phyloP scores from a whole-genome alignment of 495 filamentous ascomycete species.

The Xanthoparmelia taractica region DNA sequence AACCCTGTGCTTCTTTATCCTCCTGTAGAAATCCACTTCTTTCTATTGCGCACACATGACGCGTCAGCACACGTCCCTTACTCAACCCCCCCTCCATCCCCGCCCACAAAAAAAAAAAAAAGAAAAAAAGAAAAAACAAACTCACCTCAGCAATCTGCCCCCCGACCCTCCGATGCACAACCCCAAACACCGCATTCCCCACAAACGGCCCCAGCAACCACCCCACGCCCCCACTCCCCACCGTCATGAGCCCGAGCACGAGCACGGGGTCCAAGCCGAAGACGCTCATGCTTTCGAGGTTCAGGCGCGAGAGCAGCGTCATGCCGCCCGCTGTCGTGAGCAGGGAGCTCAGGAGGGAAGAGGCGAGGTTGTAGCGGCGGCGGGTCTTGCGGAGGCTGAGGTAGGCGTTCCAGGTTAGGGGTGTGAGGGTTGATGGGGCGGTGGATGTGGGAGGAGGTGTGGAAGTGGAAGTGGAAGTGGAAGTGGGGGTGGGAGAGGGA shows the following conservation, averaged over 20 bases:
- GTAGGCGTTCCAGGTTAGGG: constrained; percentile 72
- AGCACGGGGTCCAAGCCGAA: constrained; percentile 80
- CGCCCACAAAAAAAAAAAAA: no score
- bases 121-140: constrained; percentile 26
- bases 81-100: not conserved
- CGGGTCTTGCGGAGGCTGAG: constrained; percentile 80
- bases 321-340: constrained; percentile 53
- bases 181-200: constrained; percentile 67
- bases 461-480: not conserved
- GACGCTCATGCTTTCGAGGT: constrained; percentile 59
- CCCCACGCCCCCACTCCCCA: constrained; percentile 64
- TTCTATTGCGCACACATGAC: constrained; percentile 47
- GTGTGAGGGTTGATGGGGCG: not conserved
- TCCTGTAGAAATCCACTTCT: constrained; percentile 82
- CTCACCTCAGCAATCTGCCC: constrained; percentile 58
- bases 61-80: constrained; percentile 1
- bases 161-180: constrained; percentile 56
- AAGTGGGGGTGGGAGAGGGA: not conserved
- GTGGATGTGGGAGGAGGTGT: not conserved
- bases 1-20: constrained; percentile 82
- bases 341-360: constrained; percentile 59
- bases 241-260: constrained; percentile 66
- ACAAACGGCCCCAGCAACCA: constrained; percentile 81
- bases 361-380: constrained; percentile 70
- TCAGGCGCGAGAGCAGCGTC: constrained; percentile 51